phyloP scores from a whole-genome alignment of 768 basidiomycete species.

The Mrakia hoshinonis region DNA sequence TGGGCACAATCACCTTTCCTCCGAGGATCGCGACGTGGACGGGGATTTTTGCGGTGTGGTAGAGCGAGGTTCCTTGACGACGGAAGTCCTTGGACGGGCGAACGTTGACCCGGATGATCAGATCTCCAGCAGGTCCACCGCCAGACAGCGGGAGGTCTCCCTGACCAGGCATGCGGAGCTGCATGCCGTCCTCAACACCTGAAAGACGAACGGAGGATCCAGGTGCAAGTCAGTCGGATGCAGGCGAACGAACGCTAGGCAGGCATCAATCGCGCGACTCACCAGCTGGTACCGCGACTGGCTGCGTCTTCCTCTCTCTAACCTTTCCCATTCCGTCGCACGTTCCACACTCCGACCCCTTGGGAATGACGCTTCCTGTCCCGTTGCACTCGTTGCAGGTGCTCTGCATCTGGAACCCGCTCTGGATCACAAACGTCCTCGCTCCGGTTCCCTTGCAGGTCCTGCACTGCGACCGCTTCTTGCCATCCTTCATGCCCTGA shows the following conservation, averaged over 20 bases:
- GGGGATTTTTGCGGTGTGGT: conserved; percentile 82
- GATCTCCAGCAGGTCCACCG: conserved; percentile 70
- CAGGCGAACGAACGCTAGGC: neutral
- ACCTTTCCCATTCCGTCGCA: conserved; percentile 87
- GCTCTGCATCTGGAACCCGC: conserved; percentile 93
- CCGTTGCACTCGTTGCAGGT: conserved; percentile 79
- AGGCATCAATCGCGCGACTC: conserved; percentile 37
- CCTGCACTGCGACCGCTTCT: conserved; percentile 67
- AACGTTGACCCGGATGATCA: conserved; percentile 78
- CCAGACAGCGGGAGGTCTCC: conserved; percentile 68
- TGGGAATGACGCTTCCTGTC: conserved; percentile 68
- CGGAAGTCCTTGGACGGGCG: conserved; percentile 72
- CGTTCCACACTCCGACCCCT: conserved; percentile 62
- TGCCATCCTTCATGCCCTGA: conserved; percentile 74
- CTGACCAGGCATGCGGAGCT: conserved; percentile 24
- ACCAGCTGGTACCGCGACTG: conserved; percentile 81
- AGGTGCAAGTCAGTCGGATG: neutral
- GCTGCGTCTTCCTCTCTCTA: conserved; percentile 63
- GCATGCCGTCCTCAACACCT: conserved; percentile 29
- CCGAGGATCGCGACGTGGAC: conserved; percentile 88
- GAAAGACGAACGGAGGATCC: neutral
- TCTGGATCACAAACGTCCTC: conserved; percentile 78
- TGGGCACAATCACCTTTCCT: conserved; percentile 82
- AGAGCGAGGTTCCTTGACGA: conserved; percentile 82
- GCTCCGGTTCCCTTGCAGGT: conserved; percentile 80